Base-by-base conservation (phyloP, 306 rosid genomes). In the Sesbania bispinosa region DNA sequence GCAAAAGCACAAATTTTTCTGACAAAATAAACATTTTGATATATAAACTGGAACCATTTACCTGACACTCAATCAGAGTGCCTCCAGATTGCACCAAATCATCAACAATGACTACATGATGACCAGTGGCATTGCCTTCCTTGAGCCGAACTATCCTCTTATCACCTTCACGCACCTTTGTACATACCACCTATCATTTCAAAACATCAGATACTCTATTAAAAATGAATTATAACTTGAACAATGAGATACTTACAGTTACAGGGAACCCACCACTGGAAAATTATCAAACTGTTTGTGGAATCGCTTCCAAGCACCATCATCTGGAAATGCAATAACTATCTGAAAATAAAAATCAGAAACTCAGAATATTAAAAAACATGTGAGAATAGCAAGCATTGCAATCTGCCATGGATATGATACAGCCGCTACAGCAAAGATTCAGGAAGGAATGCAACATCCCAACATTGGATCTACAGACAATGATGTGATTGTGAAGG, bases 21-120 rank as follows among this genome's bases (percentile, higher is more conserved):
- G 18, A 47, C 52, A 74, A 50, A 30, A 41, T 24, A 26, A 63
- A 33, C 43, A 65, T n/a, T 38, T 38, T 32, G 14, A 27, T 9
- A 14, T 4, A 38, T 10, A 43, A 45, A 73, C 24, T 54, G n/a
- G 73, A 69, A 48, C 53, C 18, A 23, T 69, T 59, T 57, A 91
- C 99, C 97, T 87, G 97, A 75, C 99, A 91, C 80, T 94, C 99
- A 29, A 91, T 89, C 73, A 94, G 84, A 75, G 99, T 94, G 75
- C 96, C 88, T 53, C 99, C 97, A 45, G 99, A 94, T 85, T 94
- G 99, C 53, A 94, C 99, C 82, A 94, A 83, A 88, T 94, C 99
- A 75, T 94, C 99, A 63, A 94, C 96, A 77, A 91, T 89, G 69
- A 94, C 99, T 0, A 94, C 97, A 69, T 94, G 99, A 71, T 62